phyloP scores from a whole-genome alignment of 345 rosid species.

The Carallia brachiata region DNA sequence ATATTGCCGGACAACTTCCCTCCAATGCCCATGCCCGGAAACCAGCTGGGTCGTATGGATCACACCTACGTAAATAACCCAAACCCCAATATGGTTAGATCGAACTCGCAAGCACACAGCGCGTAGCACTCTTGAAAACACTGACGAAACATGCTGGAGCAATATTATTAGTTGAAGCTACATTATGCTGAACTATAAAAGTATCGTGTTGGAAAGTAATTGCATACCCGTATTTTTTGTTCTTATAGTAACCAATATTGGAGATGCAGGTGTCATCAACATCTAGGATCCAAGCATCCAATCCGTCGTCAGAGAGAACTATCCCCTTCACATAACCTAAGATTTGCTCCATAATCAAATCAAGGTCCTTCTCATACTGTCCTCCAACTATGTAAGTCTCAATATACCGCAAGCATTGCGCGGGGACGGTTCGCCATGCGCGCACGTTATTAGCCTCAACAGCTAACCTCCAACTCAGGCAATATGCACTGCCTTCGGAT shows the following conservation, averaged over 20 bases:
- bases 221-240: conserved; percentile 69
- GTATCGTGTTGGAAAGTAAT: neutral
- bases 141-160: too few species aligned
- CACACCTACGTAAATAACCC: conserved; percentile 44
- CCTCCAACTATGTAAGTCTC: conserved; percentile 76
- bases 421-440: conserved; percentile 71
- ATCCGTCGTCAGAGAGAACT: conserved; percentile 40
- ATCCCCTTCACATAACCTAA: conserved; percentile 39
- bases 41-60: conserved; percentile 67
- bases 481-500: conserved; percentile 38
- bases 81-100: too few species aligned
- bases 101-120: too few species aligned
- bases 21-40: conserved; percentile 70
- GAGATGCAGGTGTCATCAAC: conserved; percentile 93
- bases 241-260: conserved; percentile 62
- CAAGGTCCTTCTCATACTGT: conserved; percentile 63
- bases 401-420: conserved; percentile 48
- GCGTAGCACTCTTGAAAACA: too few species aligned
- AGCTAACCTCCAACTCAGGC: conserved; percentile 83
- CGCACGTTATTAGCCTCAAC: conserved; percentile 77
- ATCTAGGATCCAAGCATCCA: conserved; percentile 91
- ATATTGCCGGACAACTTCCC: conserved; percentile 61
- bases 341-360: conserved; percentile 51
- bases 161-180: too few species aligned
- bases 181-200: too few species aligned